A percentile compares a stretch with the other conserved stretches of the same genome.
Evolutionary conservation across 345 rosid species (phyloP).

Genomic region (Pistacia atlantica): DNA sequence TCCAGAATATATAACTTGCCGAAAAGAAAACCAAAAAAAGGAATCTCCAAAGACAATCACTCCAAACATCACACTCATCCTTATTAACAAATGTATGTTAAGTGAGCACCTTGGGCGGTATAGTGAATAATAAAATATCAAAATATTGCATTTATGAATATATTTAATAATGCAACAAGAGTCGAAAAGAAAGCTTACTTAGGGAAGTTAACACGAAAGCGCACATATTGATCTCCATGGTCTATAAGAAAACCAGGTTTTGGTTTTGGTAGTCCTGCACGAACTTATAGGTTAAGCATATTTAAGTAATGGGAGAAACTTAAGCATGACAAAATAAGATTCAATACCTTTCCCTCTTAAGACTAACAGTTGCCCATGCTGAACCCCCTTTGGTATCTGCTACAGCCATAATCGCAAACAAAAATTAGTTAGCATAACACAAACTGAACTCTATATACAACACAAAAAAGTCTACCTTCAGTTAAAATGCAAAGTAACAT

Average conservation of each 20-base stretch:
- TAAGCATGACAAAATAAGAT: constrained; percentile 14
- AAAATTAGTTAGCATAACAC: constrained; percentile 7
- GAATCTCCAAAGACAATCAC: background rate
- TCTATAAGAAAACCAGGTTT: constrained; percentile 66
- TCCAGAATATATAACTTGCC: background rate
- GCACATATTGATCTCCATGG: constrained; percentile 90
- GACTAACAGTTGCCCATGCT: constrained; percentile 72
- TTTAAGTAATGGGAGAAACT: constrained; percentile 13
- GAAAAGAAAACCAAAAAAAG: background rate
- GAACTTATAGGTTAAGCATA: constrained; percentile 22
- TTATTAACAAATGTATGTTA: background rate
- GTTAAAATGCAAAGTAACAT: background rate
- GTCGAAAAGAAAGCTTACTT: constrained; percentile 50
- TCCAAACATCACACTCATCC: background rate
- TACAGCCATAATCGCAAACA: constrained; percentile 29
- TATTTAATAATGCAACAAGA: background rate
- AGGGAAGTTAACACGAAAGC: constrained; percentile 78
- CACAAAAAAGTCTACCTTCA: constrained; percentile 4
- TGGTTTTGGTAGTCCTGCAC: constrained; percentile 72
- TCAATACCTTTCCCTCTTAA: constrained; percentile 82
- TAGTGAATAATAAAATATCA: no score
- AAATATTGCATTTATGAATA: no score
- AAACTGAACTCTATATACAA: background rate
- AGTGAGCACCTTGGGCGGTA: background rate
- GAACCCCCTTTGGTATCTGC: constrained; percentile 92